Percentiles rank a stretch among this genome's conserved stretches.
These are phyloP conservation scores for Boletus pseudo-olivaceus DNA, from an alignment of 768 basidiomycete genomes.

Conservation along the genomic window DNA sequence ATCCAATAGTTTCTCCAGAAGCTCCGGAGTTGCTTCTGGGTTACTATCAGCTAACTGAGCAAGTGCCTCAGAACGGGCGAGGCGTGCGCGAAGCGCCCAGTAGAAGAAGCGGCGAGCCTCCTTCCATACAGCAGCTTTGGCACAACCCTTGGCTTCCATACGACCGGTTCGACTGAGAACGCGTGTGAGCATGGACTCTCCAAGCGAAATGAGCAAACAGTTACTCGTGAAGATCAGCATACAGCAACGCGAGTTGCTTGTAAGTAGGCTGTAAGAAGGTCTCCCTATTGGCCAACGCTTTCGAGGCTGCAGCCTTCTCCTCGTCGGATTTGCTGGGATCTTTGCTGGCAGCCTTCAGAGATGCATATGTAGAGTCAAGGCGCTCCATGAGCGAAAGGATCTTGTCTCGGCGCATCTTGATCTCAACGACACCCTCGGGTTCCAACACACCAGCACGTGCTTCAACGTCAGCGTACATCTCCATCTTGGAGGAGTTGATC, in stretches of 20 bases:
- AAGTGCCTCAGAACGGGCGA: constrained; percentile 65
- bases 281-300: constrained; percentile 73
- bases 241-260: constrained; percentile 89
- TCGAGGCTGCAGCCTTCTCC: constrained; percentile 66
- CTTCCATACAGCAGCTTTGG: constrained; percentile 83
- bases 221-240: constrained; percentile 95
- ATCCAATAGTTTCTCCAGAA: constrained; percentile 62
- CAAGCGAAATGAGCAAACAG: constrained; percentile 29
- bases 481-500: constrained; percentile 96
- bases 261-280: constrained; percentile 82
- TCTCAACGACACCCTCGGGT: constrained; percentile 96
- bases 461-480: constrained; percentile 98
- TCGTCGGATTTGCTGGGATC: constrained; percentile 69
- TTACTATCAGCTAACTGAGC: constrained; percentile 64
- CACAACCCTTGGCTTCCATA: constrained; percentile 97
- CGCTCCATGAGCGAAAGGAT: constrained; percentile 89
- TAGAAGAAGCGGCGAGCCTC: constrained; percentile 88
- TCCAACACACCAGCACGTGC: constrained; percentile 95
- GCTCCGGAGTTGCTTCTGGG: constrained; percentile 65
- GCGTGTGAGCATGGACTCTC: constrained; percentile 3
- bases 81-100: constrained; percentile 85
- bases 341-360: constrained; percentile 76
- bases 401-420: constrained; percentile 97
- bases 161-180: constrained; percentile 79
- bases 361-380: constrained; percentile 78